Percentiles rank a stretch among this genome's conserved stretches.
phyloP scores from a whole-genome alignment of 192 early-diverging fungal genomes.

The Allomyces arbusculus region DNA sequence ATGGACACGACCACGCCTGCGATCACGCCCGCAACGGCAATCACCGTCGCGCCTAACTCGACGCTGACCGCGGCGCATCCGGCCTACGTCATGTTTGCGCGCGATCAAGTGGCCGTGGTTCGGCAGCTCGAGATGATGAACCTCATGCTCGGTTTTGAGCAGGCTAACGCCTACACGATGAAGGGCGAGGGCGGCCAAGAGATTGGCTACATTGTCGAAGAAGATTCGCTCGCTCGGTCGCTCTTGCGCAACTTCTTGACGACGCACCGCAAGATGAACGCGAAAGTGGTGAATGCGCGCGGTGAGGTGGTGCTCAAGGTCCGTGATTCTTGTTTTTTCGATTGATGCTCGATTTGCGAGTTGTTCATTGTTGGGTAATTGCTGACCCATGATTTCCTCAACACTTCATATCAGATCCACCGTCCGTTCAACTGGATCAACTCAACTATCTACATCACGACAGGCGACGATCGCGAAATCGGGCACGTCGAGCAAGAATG shows the following conservation, averaged over 20 bases:
- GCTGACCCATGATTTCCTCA: no score
- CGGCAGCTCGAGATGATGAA: constrained; percentile 76
- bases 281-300: constrained; percentile 42
- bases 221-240: constrained; percentile 36
- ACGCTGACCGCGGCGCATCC: no score
- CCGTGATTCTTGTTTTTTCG: constrained; percentile 4
- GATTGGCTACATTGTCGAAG: constrained; percentile 69
- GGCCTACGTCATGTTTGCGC: constrained; percentile 13
- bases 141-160: constrained; percentile 52
- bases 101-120: constrained; percentile 40
- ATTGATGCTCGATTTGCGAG: no score
- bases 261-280: constrained; percentile 54
- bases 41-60: no score
- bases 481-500: constrained; percentile 73
- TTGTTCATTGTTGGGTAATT: no score
- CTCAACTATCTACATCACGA: constrained; percentile 43
- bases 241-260: constrained; percentile 50
- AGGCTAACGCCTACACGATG: constrained; percentile 72
- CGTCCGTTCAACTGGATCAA: constrained; percentile 62
- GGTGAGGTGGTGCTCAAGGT: constrained; percentile 56
- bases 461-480: constrained; percentile 35
- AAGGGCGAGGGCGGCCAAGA: constrained; percentile 35
- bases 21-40: no score
- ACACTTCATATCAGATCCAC: constrained; percentile 6
- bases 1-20: no score